phyloP scores from a whole-genome alignment of 371 early-diverging fungal genomes.

The Lichtheimia ornata region DNA sequence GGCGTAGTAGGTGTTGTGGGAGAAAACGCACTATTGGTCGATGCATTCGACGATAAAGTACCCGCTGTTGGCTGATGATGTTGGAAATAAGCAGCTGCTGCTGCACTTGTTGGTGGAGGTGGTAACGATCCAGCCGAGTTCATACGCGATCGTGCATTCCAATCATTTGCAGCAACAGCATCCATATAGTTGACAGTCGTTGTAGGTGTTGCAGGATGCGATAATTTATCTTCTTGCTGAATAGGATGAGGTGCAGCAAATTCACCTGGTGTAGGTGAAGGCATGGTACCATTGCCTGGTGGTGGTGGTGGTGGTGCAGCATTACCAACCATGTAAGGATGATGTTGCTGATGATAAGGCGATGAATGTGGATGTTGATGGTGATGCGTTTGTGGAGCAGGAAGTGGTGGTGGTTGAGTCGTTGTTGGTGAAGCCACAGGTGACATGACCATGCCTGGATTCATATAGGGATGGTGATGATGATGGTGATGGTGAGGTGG shows the following conservation, averaged over 20 bases:
- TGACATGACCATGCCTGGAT: conserved; percentile 1
- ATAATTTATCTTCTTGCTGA: not conserved
- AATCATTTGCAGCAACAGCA: not conserved
- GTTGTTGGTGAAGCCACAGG: not conserved
- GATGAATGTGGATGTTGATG: not conserved
- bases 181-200: not conserved
- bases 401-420: not conserved
- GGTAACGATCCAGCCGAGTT: conserved; percentile 14
- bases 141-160: conserved; percentile 15
- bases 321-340: conserved; percentile 7
- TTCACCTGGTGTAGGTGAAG: conserved; percentile 7
- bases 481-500: not conserved
- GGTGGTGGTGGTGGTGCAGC: not conserved
- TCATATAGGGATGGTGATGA: not conserved
- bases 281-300: too few relatives aligned
- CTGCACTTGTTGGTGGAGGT: not conserved
- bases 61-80: not conserved
- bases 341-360: not conserved
- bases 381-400: not conserved
- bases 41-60: conserved; percentile 19
- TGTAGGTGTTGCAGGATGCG: not conserved
- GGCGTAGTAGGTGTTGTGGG: conserved; percentile 25
- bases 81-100: conserved; percentile 12
- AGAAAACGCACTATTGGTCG: conserved; percentile 23
- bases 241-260: conserved; percentile 3